A percentile compares a stretch with the other conserved stretches of the same genome.
These are phyloP conservation scores for Buddleja alternifolia DNA, from an alignment of 257 asterid genomes.

Conservation along the genomic window DNA sequence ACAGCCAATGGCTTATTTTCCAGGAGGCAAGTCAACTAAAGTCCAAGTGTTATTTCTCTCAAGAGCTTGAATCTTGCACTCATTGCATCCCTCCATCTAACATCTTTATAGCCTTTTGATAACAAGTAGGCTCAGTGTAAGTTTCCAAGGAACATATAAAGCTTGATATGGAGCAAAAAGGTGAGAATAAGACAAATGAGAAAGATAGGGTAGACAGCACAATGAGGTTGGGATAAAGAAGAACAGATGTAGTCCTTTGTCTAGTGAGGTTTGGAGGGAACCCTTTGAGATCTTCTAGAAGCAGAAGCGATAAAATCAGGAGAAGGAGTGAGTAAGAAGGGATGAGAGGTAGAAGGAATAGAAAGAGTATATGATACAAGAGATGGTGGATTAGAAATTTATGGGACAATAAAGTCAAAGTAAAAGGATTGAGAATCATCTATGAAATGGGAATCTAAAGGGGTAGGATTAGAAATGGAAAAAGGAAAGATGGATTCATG, in stretches of 20 bases:
- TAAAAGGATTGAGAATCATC: too few relatives aligned
- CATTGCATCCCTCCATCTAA: not conserved
- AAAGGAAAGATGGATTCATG: not conserved
- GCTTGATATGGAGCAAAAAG: not conserved
- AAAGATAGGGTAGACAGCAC: not conserved
- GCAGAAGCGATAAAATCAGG: too few relatives aligned
- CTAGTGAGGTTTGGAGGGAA: not conserved
- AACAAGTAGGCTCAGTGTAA: not conserved
- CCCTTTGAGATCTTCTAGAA: too few relatives aligned
- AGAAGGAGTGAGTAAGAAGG: too few relatives aligned
- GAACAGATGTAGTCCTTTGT: not conserved
- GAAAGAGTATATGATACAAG: too few relatives aligned
- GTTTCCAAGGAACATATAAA: not conserved
- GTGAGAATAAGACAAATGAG: not conserved
- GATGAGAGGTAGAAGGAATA: too few relatives aligned
- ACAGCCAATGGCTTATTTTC: not conserved
- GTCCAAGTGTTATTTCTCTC: not conserved
- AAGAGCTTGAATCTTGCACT: not conserved
- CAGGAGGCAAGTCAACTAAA: not conserved
- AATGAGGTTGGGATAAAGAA: not conserved
- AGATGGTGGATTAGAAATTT: too few relatives aligned
- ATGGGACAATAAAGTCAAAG: too few relatives aligned
- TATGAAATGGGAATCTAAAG: too few relatives aligned
- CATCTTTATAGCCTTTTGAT: not conserved
- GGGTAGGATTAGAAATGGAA: too few relatives aligned